These are phyloP conservation scores for Cucurbita maxima DNA, from an alignment of 306 rosid species.

Conservation along the genomic window DNA sequence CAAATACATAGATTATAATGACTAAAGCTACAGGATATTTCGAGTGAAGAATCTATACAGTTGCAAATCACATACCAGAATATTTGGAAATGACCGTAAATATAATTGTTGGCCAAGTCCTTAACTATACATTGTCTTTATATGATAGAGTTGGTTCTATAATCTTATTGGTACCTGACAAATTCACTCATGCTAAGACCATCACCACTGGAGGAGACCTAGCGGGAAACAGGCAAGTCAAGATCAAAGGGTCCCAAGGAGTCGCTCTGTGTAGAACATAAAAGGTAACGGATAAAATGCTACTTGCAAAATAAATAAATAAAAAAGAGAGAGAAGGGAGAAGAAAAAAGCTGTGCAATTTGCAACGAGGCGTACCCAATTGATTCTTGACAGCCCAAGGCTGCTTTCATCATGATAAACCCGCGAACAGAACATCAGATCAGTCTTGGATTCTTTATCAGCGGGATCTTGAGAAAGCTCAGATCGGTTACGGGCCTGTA, in stretches of 20 bases:
- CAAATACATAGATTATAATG: neutral
- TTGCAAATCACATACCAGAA: neutral
- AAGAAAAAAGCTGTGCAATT: neutral
- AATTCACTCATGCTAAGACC: slow-evolving; percentile 23
- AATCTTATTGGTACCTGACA: slow-evolving; percentile 29
- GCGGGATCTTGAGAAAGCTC: slow-evolving; percentile 24
- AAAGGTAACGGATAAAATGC: neutral
- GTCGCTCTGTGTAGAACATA: slow-evolving; percentile 35
- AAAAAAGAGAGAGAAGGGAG: slow-evolving; percentile 1
- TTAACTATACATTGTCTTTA: neutral
- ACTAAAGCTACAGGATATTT: neutral
- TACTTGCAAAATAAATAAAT: neutral
- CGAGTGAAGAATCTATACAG: slow-evolving; percentile 6
- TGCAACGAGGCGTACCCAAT: slow-evolving; percentile 43
- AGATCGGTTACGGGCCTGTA: slow-evolving; percentile 31
- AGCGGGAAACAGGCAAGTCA: slow-evolving; percentile 41
- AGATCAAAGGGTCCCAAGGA: slow-evolving; percentile 82
- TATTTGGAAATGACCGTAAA: neutral
- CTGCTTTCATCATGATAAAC: slow-evolving; percentile 50
- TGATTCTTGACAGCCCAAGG: slow-evolving; percentile 72
- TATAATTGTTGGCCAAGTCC: neutral
- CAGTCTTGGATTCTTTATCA: slow-evolving; percentile 26
- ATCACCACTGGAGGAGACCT: slow-evolving; percentile 27
- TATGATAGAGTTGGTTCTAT: neutral
- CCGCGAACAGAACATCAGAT: slow-evolving; percentile 22